Conservation (phyloP, 1,139 yeast species). For the Candida sojae region DNA sequence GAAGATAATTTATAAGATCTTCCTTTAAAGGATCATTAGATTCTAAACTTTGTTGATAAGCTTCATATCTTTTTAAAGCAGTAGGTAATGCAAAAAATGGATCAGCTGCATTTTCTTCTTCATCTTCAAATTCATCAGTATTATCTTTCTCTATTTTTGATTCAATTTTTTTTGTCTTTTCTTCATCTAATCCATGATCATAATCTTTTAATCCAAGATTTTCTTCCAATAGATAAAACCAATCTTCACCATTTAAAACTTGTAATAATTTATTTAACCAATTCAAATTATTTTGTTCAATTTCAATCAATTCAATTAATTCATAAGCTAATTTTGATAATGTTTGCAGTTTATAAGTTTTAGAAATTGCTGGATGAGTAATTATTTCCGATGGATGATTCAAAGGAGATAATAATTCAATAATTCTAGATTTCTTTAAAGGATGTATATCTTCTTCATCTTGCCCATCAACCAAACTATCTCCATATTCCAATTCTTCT, state of each 20-base stretch:
- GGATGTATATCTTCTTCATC: slow-evolving; percentile 34
- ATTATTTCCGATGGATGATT: slow-evolving; percentile 79
- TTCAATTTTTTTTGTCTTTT: slow-evolving; percentile 13
- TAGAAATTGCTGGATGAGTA: slow-evolving; percentile 66
- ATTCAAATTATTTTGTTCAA: slow-evolving; percentile 75
- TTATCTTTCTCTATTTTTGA: slow-evolving; percentile 32
- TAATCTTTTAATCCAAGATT: slow-evolving; percentile 67
- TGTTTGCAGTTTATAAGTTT: slow-evolving; percentile 58
- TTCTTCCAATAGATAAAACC: slow-evolving; percentile 63
- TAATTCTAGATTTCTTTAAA: slow-evolving; percentile 37
- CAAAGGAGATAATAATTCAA: slow-evolving; percentile 72
- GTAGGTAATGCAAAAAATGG: slow-evolving; percentile 44
- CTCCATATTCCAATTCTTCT: slow-evolving; percentile 14
- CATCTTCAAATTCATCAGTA: slow-evolving; percentile 47
- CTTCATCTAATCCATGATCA: slow-evolving; percentile 59
- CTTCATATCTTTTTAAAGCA: slow-evolving; percentile 37
- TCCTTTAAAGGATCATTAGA: slow-evolving; percentile 37
- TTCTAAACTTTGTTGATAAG: slow-evolving; percentile 29
- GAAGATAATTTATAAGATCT: slow-evolving; percentile 46
- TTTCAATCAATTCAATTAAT: slow-evolving; percentile 73
- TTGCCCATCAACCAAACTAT: slow-evolving; percentile 25
- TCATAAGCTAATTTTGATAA: slow-evolving; percentile 63
- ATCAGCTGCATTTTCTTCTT: slow-evolving; percentile 27
- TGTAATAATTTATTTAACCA: slow-evolving; percentile 71
- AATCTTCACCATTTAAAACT: slow-evolving; percentile 84